A percentile compares a stretch with the other conserved stretches of the same genome.
These are phyloP conservation scores for Rosa rugosa DNA, from an alignment of 306 rosid genomes.

Conservation along the genomic window DNA sequence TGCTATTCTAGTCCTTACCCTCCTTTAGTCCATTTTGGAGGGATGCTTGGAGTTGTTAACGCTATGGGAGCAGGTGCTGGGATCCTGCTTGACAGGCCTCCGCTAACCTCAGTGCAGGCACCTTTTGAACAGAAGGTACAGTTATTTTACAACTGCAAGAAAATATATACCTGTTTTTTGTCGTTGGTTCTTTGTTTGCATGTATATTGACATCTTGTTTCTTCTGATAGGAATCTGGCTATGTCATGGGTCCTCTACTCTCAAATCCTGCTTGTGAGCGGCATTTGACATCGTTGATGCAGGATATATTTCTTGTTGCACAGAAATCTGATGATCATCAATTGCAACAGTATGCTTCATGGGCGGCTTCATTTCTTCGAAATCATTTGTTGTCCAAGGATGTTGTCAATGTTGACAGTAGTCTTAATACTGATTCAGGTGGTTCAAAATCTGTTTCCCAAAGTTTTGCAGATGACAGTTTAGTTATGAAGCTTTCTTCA, in stretches of 20 bases:
- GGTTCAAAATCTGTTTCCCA: constrained; percentile 54
- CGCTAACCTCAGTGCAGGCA: constrained; percentile 39
- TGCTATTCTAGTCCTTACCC: constrained; percentile 76
- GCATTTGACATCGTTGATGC: constrained; percentile 70
- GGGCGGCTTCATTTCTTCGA: constrained; percentile 78
- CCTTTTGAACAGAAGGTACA: constrained; percentile 60
- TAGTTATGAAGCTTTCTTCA: constrained; percentile 59
- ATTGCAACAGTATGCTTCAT: constrained; percentile 80
- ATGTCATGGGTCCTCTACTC: constrained; percentile 66
- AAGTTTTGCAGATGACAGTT: constrained; percentile 64
- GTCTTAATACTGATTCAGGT: constrained; percentile 36
- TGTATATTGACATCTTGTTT: constrained; percentile 25
- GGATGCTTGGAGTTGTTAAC: constrained; percentile 87
- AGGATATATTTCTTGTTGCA: constrained; percentile 92
- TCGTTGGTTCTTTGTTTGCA: constrained; percentile 5
- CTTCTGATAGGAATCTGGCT: constrained; percentile 55
- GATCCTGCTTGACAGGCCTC: constrained; percentile 49
- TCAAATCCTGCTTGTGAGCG: constrained; percentile 58
- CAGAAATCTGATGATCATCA: constrained; percentile 75
- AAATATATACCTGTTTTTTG: background rate
- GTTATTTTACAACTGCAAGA: constrained; percentile 14
- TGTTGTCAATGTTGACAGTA: constrained; percentile 33
- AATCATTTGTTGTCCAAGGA: constrained; percentile 67
- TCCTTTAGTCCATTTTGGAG: constrained; percentile 78
- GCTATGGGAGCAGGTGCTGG: constrained; percentile 82